Evolutionary conservation across 2,329 filamentous ascomycete genomes (phyloP).

Genomic region (Trichoderma pleuroti): DNA sequence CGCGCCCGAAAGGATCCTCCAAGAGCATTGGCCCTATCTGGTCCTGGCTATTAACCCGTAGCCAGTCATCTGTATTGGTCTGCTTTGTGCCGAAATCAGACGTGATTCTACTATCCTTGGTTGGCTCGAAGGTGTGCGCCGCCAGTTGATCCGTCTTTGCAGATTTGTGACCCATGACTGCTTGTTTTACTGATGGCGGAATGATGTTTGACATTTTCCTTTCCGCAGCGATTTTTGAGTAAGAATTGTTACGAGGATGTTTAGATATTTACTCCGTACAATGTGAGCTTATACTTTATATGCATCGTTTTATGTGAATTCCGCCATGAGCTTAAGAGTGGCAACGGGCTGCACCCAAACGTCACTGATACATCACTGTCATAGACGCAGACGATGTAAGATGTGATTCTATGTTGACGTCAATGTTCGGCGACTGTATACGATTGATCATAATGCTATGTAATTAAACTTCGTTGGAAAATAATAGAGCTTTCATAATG

Average conservation of each 20-base stretch:
- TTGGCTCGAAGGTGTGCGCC: constrained; percentile 55
- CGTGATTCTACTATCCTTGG: constrained; percentile 60
- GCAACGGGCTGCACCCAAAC: not conserved
- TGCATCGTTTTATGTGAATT: not conserved
- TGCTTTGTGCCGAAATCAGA: constrained; percentile 76
- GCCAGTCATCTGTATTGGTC: constrained; percentile 72
- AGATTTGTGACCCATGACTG: constrained; percentile 36
- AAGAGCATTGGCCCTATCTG: constrained; percentile 64
- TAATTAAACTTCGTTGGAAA: not conserved
- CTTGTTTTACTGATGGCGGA: constrained; percentile 14
- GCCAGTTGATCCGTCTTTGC: constrained; percentile 62
- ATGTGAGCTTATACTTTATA: too few relatives aligned
- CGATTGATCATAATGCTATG: not conserved
- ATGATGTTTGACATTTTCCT: constrained; percentile 15
- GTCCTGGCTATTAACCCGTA: constrained; percentile 60
- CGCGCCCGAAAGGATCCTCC: constrained; percentile 68
- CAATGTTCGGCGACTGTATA: not conserved
- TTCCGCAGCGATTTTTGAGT: not conserved
- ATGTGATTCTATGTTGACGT: constrained; percentile 14
- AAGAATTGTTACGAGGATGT: too few relatives aligned
- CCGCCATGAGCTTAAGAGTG: not conserved
- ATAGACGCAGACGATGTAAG: not conserved
- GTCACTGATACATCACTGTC: constrained; percentile 10
- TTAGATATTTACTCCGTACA: not conserved
- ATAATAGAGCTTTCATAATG: not conserved